A percentile compares a stretch with the other conserved stretches of the same genome.
These are phyloP conservation scores for Penicillium samsonianum DNA, from an alignment of 495 filamentous ascomycete genomes.

Conservation along the genomic window DNA sequence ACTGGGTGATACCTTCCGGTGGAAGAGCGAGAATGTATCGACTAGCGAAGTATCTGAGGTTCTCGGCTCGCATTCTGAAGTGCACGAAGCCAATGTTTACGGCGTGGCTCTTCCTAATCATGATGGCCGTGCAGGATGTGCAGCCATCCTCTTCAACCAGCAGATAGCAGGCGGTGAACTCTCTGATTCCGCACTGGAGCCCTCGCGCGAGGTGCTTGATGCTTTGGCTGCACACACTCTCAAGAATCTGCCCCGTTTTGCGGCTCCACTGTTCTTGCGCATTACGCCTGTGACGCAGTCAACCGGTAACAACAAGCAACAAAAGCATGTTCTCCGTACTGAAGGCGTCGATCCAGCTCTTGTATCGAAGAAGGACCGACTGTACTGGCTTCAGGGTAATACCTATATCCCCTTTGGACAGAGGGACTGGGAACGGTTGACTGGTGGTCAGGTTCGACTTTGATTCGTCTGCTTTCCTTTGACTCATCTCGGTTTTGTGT, in stretches of 20 bases:
- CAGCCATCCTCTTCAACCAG: conserved; percentile 60
- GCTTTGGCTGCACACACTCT: conserved; percentile 60
- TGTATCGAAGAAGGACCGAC: conserved; percentile 54
- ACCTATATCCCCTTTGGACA: conserved; percentile 67
- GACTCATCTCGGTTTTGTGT: neutral
- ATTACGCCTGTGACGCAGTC: conserved; percentile 60
- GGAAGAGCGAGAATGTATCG: conserved; percentile 95
- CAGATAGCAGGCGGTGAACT: conserved; percentile 35
- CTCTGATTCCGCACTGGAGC: conserved; percentile 30
- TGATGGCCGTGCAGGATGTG: conserved; percentile 86
- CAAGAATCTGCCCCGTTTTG: conserved; percentile 68
- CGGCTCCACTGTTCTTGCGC: conserved; percentile 76
- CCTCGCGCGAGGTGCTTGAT: conserved; percentile 48
- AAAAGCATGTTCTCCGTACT: conserved; percentile 67
- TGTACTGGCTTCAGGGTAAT: conserved; percentile 68
- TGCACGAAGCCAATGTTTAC: conserved; percentile 86
- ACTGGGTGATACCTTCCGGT: conserved; percentile 92
- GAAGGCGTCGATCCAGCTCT: conserved; percentile 72
- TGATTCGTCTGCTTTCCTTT: conserved; percentile 29
- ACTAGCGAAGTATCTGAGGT: conserved; percentile 72
- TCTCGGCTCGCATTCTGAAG: conserved; percentile 63
- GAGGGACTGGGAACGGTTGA: conserved; percentile 68
- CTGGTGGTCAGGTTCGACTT: conserved; percentile 68
- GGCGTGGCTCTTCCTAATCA: conserved; percentile 80
- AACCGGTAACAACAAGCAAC: conserved; percentile 88